Conservation (phyloP, 169 alveolate genomes). For the Plasmodium sp. region DNA sequence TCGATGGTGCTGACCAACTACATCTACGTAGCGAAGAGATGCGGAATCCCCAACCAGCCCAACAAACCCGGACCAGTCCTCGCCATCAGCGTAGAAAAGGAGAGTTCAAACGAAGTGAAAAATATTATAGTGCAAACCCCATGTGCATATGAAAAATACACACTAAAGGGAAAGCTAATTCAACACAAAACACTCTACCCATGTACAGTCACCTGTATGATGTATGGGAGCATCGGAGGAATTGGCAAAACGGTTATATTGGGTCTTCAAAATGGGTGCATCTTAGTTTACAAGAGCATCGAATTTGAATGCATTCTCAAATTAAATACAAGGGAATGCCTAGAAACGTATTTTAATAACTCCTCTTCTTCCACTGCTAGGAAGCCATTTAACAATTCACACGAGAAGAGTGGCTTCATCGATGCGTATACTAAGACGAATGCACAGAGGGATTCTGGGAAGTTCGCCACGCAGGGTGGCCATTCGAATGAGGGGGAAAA, state of each 20-base stretch:
- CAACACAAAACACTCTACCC: conserved; percentile 84
- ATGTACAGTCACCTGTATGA: conserved; percentile 79
- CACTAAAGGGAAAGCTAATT: conserved; percentile 66
- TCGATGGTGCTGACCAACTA: conserved; percentile 50
- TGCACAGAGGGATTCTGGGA: neutral
- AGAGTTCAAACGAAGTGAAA: neutral
- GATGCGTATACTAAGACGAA: neutral
- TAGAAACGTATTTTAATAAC: conserved; percentile 9
- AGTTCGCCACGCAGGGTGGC: neutral
- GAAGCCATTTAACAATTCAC: neutral
- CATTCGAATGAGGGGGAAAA: neutral
- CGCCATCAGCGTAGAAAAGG: conserved; percentile 58
- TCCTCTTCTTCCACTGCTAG: neutral
- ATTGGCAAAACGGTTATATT: conserved; percentile 80
- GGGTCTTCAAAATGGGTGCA: conserved; percentile 84
- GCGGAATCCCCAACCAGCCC: conserved; percentile 73
- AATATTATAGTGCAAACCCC: conserved; percentile 67
- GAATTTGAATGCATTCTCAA: conserved; percentile 80
- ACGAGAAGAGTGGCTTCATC: neutral
- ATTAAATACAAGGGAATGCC: conserved; percentile 76
- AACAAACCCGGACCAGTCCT: conserved; percentile 74
- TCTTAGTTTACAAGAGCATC: conserved; percentile 76
- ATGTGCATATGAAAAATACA: conserved; percentile 70
- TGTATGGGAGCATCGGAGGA: conserved; percentile 84
- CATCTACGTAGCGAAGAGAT: conserved; percentile 61